Evolutionary conservation across 768 basidiomycete genomes (phyloP), one percentile per base, ranked within the genome.

Genomic region (Mycena sanguinolenta): DNA sequence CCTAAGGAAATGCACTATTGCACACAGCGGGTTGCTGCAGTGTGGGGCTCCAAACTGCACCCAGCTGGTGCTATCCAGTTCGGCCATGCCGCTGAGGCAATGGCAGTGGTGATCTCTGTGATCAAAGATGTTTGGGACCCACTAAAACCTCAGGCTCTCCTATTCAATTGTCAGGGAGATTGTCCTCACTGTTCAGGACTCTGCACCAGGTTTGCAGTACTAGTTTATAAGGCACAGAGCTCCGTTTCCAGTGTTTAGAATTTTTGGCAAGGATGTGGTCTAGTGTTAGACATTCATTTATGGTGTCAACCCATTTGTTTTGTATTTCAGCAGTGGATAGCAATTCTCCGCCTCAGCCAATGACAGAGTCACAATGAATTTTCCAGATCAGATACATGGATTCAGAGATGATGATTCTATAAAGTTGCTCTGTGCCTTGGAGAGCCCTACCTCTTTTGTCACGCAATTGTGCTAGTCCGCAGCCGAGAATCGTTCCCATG

Each of bases 301-400:
- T 54, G 1, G 19, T 34, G 17, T 50, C n/a, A 13, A 52, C 21
- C 32, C 46, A 64, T 53, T 34, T 32, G 16, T 64, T 64, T 4
- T 23, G 52, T 25, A 64, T 53, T 21, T 36, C 38, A 9, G n/a
- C 9, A 17, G 13, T 34, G n/a, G 49, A 17, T 21, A 19, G 28
- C 21, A 50, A 13, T 34, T n/a, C 50, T 16, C 46, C 52, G 4
- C 19, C 21, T 9, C 17, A 21, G 3, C 28, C 23, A 4, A 64
- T 64, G 5, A 50, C 49, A 19, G 52, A 39, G 3, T 64, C 52
- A 32, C 46, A 52, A 14, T 36, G 7, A 3, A 64, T 32, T 30
- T 64, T 64, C 63, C 52, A 64, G 14, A 64, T 64, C 46, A 64
- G 16, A 52, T 52, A 64, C 7, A 44, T 21, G 14, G 44, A 60